These are phyloP conservation scores for Trametes polyzona DNA, from an alignment of 1,284 basidiomycete genomes.

Conservation along the genomic window DNA sequence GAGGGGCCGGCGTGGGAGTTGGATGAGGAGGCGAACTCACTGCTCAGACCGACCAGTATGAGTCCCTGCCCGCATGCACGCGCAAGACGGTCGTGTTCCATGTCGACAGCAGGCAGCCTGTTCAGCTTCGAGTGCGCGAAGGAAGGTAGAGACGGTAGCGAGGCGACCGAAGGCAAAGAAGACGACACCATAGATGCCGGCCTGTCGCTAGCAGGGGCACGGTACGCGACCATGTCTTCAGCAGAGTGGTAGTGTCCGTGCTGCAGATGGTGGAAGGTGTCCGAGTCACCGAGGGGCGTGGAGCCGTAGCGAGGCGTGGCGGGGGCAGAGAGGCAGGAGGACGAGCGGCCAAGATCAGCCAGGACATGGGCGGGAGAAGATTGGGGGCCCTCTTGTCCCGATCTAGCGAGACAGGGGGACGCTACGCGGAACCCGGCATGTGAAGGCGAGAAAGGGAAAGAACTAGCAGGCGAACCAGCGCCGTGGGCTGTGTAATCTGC, in stretches of 20 bases:
- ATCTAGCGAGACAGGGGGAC: slow-evolving; percentile 11
- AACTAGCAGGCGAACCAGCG: slow-evolving; percentile 1
- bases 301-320: background rate
- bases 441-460: background rate
- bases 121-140: slow-evolving; percentile 13
- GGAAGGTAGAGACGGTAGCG: slow-evolving; percentile 1
- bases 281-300: background rate
- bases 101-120: slow-evolving; percentile 23
- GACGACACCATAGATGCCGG: background rate
- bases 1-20: too few species aligned
- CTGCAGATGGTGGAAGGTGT: background rate
- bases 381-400: background rate
- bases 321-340: slow-evolving; percentile 2
- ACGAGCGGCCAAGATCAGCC: background rate
- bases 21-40: slow-evolving; percentile 3
- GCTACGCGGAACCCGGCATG: background rate
- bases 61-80: slow-evolving; percentile 35
- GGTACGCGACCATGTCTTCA: background rate
- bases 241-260: background rate
- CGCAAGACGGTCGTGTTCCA: slow-evolving; percentile 35
- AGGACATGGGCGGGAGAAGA: background rate
- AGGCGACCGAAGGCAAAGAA: background rate
- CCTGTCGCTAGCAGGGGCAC: background rate
- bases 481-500: background rate
- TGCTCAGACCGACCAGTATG: background rate